Base-by-base conservation (phyloP, 257 asterid species). In the Penstemon eatonii region DNA sequence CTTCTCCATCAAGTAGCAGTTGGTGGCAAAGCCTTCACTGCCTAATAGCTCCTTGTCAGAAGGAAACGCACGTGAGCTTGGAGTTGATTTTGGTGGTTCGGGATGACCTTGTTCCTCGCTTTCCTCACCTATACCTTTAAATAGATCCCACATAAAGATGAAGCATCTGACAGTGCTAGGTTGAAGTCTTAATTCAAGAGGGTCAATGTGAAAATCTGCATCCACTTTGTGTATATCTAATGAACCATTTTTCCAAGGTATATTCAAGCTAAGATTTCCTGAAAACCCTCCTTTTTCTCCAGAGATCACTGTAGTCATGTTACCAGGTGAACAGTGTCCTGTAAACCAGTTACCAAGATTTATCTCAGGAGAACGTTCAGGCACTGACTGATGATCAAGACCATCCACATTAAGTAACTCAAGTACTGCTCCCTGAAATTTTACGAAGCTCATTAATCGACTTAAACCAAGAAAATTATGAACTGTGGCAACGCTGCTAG, bases 181-280 rank as follows among this genome's bases (percentile, higher is more conserved):
- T 73, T 94, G 90, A 70, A 89, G 75, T 69, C 83, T 85, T 71
- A 94, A 52, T 72, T 86, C 87, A 73, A 94, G 79, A 68, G 96
- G 98, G 70, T 87, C 93, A 58, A 91, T 70, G 46, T 73, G 77
- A 80, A 89, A 90, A 78, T 89, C 92, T 64, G 91, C 96, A 74
- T 94, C 98, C 81, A 94, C 98, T 71, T 80, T 88, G 69, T 76
- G 75, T 67, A 85, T 84, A 75, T 91, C 96, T 66, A 94, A 73
- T 65, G 97, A 86, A 63, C 99, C 98, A 79, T 89, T 87, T 79
- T 88, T 85, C 99, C 96, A 94, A 56, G 98, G 99, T 77, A 94
- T 86, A 75, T 87, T 84, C 63, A 89, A 71, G 79, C 82, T 89
- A 9, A 94, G 84, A 63, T 69, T 79, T 79, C 99, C 99, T 3